Conservation (phyloP, 345 rosid genomes). For the Moringa oleifera region DNA sequence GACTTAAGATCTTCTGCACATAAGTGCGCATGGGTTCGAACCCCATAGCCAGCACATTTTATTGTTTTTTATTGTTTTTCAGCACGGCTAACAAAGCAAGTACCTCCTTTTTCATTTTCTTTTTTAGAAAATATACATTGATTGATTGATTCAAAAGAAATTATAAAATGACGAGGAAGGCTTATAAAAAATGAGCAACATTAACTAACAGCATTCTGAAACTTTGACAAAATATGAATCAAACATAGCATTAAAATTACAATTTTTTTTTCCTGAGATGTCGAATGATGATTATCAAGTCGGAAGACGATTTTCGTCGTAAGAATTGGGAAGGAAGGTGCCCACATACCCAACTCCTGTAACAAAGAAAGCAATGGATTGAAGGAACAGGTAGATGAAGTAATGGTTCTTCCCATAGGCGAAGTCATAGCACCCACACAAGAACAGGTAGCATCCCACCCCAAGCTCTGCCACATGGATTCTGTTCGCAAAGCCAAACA, state of each 20-base stretch:
- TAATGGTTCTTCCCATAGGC: conserved; percentile 57
- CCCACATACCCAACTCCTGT: conserved; percentile 78
- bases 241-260: too few species aligned
- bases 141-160: too few species aligned
- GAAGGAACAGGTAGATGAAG: conserved; percentile 55
- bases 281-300: too few species aligned
- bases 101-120: too few species aligned
- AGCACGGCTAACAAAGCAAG: not conserved
- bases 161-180: too few species aligned
- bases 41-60: conserved; percentile 42
- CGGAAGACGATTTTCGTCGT: not conserved
- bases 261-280: too few species aligned
- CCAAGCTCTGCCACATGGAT: conserved; percentile 60
- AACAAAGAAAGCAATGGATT: conserved; percentile 68
- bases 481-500: conserved; percentile 18
- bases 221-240: too few species aligned
- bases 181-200: too few species aligned
- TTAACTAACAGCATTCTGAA: too few species aligned
- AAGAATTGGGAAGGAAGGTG: conserved; percentile 47
- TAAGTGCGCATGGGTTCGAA: conserved; percentile 60
- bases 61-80: not conserved
- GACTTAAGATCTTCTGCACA: conserved; percentile 58
- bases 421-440: conserved; percentile 69
- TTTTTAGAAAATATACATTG: too few species aligned
- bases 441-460: conserved; percentile 66